Base-by-base conservation (phyloP, 2,329 filamentous ascomycete genomes). In the Trichoderma hamatum region DNA sequence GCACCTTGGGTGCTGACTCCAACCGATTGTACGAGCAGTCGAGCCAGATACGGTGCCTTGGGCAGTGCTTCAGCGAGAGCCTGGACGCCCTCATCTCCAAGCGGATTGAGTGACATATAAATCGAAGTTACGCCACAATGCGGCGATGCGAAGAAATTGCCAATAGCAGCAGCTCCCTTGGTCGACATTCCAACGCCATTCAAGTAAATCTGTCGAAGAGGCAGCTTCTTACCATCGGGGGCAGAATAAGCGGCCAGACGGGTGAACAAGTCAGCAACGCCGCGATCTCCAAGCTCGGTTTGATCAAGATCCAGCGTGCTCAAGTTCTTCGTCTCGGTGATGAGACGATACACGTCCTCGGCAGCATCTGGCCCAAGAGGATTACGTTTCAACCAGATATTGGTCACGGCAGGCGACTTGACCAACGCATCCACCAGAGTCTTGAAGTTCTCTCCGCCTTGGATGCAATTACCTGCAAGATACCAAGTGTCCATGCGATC, bases 371-470 rank as follows among this genome's bases (percentile, higher is more conserved):
- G 70, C 0, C 80, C 79, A 30, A 87, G 79, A 2, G 85, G 85
- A 74, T 87, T 87, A 14, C 84, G 81, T 74, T 86, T 86, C 66
- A 87, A 75, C 85, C 85, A 87, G 59, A 86, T 74, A 71, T 84
- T 85, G 24, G 82, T 84, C 69, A 85, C 76, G 16, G 77, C 77
- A 3, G 77, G 75, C 1, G 82, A 84, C 28, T 76, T 76, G 16
- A 82, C 71, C 80, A 84, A 81, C 61, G 81, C 80, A 67, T 83
- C 76, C 1, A 84, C 82, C 1, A 86, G 78, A 1, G 78, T 71
- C 30, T 74, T 74, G 74, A 86, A 81, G 68, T 79, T 76, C 3
- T 75, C 65, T 2, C 76, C 76, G 61, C 85, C 81, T 43, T 66
- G 62, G 70, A 87, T 85, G 74, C 83, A 85, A 72, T 86, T 86